Evolutionary conservation across 352 stramenopile species (phyloP).

Genomic region (Globisporangium iwayamae): DNA sequence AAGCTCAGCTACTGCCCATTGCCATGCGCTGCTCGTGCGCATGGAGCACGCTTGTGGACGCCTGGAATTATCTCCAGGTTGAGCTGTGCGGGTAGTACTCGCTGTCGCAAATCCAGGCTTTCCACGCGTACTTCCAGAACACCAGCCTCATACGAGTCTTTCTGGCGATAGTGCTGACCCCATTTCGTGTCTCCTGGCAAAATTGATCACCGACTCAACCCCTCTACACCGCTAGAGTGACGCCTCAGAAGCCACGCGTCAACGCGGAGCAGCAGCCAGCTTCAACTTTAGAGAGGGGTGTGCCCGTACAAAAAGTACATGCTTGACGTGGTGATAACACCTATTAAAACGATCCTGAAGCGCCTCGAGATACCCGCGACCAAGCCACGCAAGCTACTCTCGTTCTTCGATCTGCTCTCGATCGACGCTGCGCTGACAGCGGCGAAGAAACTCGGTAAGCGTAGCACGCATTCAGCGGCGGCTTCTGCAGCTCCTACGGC

Average conservation of each 20-base stretch:
- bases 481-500: slow-evolving; percentile 73
- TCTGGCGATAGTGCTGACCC: not conserved
- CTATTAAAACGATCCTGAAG: slow-evolving; percentile 22
- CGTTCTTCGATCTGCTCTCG: slow-evolving; percentile 52
- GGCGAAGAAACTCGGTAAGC: slow-evolving; percentile 4
- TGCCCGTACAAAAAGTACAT: slow-evolving; percentile 20
- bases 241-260: not conserved
- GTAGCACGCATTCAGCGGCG: slow-evolving; percentile 38
- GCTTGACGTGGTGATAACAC: slow-evolving; percentile 33
- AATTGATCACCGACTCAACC: slow-evolving; percentile 6
- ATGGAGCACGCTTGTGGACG: not conserved
- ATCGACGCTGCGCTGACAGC: slow-evolving; percentile 16
- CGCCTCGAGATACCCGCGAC: slow-evolving; percentile 8
- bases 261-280: no score
- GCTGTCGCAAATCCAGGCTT: not conserved
- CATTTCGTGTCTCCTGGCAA: slow-evolving; percentile 1
- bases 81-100: slow-evolving; percentile 4
- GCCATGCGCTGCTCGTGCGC: not conserved
- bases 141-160: not conserved
- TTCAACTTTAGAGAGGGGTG: not conserved
- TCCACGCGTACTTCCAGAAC: not conserved
- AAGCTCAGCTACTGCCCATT: no score
- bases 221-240: slow-evolving; percentile 1
- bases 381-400: slow-evolving; percentile 42
- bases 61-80: not conserved